These are phyloP conservation scores for Xenoacremonium recifei DNA, from an alignment of 2,329 filamentous ascomycete species.

Conservation along the genomic window DNA sequence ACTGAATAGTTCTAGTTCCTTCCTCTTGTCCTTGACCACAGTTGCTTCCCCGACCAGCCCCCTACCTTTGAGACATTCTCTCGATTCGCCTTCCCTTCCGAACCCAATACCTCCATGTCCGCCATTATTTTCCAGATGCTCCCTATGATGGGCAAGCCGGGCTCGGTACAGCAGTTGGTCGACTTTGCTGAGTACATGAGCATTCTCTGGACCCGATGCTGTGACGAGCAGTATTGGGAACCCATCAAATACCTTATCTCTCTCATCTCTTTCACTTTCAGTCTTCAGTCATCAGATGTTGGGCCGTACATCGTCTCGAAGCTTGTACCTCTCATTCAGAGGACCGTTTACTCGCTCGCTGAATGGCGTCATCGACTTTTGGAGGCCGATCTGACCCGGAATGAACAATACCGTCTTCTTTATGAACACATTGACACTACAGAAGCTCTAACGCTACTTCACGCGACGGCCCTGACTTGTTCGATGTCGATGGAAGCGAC, in stretches of 20 bases:
- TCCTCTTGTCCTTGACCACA: slow-evolving; percentile 64
- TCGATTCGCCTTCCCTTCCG: slow-evolving; percentile 63
- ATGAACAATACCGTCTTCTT: slow-evolving; percentile 36
- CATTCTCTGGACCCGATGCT: slow-evolving; percentile 66
- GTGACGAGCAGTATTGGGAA: slow-evolving; percentile 59
- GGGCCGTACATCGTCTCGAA: slow-evolving; percentile 58
- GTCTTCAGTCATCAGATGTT: slow-evolving; percentile 57
- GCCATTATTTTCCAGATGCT: slow-evolving; percentile 67
- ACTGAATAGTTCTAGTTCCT: slow-evolving; percentile 47
- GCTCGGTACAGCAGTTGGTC: slow-evolving; percentile 55
- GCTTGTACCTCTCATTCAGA: slow-evolving; percentile 54
- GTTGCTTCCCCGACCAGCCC: slow-evolving; percentile 51
- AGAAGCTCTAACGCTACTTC: slow-evolving; percentile 64
- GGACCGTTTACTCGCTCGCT: slow-evolving; percentile 59
- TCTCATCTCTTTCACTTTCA: slow-evolving; percentile 62
- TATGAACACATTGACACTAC: slow-evolving; percentile 60
- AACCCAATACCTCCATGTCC: slow-evolving; percentile 60
- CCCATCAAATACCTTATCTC: slow-evolving; percentile 66
- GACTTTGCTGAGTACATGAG: slow-evolving; percentile 65
- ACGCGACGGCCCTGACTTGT: slow-evolving; percentile 61
- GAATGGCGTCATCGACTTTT: slow-evolving; percentile 53
- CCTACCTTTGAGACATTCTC: slow-evolving; percentile 68
- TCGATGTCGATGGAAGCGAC: slow-evolving; percentile 35
- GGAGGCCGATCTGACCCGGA: slow-evolving; percentile 46
- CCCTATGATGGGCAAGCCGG: slow-evolving; percentile 52